These are phyloP conservation scores for Penicillium canescens DNA, from an alignment of 495 filamentous ascomycete species.

Conservation along the genomic window DNA sequence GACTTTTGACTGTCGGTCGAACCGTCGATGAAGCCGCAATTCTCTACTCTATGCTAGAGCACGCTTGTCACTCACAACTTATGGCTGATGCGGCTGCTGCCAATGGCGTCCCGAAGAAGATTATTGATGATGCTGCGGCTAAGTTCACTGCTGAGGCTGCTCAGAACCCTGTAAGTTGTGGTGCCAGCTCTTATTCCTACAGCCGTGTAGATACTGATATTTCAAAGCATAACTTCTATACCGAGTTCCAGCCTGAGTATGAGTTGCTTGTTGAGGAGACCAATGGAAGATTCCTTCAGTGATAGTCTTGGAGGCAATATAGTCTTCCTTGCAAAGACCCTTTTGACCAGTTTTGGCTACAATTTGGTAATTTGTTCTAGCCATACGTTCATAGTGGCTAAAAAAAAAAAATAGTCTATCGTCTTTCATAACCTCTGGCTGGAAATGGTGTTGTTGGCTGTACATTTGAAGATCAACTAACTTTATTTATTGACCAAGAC, in stretches of 20 bases:
- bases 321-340: neutral
- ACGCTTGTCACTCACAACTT: conserved; percentile 66
- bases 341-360: no score
- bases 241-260: conserved; percentile 48
- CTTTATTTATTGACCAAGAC: no score
- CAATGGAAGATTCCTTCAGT: conserved; percentile 41
- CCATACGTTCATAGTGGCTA: no score
- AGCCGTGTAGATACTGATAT: conserved; percentile 3
- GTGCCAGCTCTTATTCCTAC: neutral
- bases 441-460: no score
- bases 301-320: neutral
- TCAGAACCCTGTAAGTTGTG: conserved; percentile 39
- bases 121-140: conserved; percentile 40
- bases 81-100: conserved; percentile 64
- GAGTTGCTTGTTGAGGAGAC: conserved; percentile 47
- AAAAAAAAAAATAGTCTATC: no score
- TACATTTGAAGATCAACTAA: no score
- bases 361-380: no score
- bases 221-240: conserved; percentile 44
- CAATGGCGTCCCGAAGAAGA: conserved; percentile 57
- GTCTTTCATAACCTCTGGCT: no score
- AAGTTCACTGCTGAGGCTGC: conserved; percentile 40
- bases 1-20: conserved; percentile 60
- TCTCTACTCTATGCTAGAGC: conserved; percentile 65
- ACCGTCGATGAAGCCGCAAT: conserved; percentile 69